A percentile compares a stretch with the other conserved stretches of the same genome.
Conservation (phyloP, 345 rosid genomes). For the Melaleuca alternifolia region DNA sequence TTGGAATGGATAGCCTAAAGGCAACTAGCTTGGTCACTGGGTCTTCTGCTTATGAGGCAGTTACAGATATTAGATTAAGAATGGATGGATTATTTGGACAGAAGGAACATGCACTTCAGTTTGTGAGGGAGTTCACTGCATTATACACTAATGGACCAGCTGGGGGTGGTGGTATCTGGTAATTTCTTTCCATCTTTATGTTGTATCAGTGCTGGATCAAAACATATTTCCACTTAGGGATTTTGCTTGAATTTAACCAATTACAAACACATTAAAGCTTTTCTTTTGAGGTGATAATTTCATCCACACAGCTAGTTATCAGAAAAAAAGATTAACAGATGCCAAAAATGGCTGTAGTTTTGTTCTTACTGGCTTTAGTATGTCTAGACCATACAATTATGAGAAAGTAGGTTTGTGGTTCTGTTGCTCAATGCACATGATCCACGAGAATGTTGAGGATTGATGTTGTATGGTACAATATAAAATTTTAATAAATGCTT, state of each 20-base stretch:
- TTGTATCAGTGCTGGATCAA: background rate
- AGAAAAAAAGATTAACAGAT: background rate
- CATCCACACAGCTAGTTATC: background rate
- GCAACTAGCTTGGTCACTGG: conserved; percentile 19
- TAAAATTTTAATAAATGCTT: background rate
- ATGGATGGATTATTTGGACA: conserved; percentile 75
- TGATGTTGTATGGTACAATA: background rate
- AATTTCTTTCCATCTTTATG: background rate
- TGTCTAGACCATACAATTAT: background rate
- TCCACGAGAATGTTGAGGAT: background rate
- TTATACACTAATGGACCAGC: conserved; percentile 96
- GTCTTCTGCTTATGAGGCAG: conserved; percentile 9
- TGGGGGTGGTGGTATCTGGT: conserved; percentile 96
- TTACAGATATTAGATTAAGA: conserved; percentile 58
- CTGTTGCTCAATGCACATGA: background rate
- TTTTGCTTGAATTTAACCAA: background rate
- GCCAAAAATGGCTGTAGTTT: background rate
- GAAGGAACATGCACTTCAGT: conserved; percentile 61
- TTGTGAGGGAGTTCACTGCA: conserved; percentile 62
- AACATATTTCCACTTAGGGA: background rate
- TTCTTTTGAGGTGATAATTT: background rate
- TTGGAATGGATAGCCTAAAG: conserved; percentile 88
- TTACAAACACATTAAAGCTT: background rate
- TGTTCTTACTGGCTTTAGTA: background rate
- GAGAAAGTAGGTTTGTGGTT: background rate